phyloP scores from a whole-genome alignment of 768 basidiomycete genomes.

The Psilocybe cyanescens region DNA sequence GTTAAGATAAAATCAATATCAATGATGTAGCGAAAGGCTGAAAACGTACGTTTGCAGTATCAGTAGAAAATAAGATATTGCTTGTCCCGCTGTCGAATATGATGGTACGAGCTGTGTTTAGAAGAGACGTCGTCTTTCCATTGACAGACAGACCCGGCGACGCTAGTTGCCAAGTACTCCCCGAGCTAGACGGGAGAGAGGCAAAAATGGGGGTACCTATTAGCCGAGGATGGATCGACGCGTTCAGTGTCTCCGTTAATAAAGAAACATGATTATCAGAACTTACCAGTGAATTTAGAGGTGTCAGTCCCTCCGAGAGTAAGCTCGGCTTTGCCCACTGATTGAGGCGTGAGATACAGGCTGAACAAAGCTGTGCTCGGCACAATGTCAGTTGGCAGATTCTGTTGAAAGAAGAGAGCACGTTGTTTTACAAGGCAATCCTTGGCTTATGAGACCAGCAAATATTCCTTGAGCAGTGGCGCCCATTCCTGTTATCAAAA shows the following conservation, averaged over 20 bases:
- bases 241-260: slow-evolving; percentile 8
- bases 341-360: slow-evolving; percentile 49
- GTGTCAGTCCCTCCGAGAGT: slow-evolving; percentile 57
- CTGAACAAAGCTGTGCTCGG: slow-evolving; percentile 48
- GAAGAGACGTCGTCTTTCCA: slow-evolving; percentile 47
- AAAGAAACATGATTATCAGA: slow-evolving; percentile 9
- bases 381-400: background rate
- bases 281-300: slow-evolving; percentile 52
- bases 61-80: slow-evolving; percentile 54
- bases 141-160: slow-evolving; percentile 55
- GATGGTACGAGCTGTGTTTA: slow-evolving; percentile 44
- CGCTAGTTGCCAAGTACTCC: slow-evolving; percentile 46
- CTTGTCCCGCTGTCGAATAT: slow-evolving; percentile 65
- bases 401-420: background rate
- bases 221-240: slow-evolving; percentile 14
- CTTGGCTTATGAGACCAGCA: slow-evolving; percentile 46
- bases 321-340: slow-evolving; percentile 53
- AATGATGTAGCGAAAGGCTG: background rate
- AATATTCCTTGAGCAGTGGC: slow-evolving; percentile 55
- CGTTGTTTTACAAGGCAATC: slow-evolving; percentile 47
- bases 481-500: slow-evolving; percentile 44
- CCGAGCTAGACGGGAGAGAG: slow-evolving; percentile 37
- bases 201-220: slow-evolving; percentile 48
- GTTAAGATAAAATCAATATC: background rate
- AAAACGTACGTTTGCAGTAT: slow-evolving; percentile 46